These are phyloP conservation scores for Debaryomyces robertsiae DNA, from an alignment of 1,139 yeast species.

Conservation along the genomic window DNA sequence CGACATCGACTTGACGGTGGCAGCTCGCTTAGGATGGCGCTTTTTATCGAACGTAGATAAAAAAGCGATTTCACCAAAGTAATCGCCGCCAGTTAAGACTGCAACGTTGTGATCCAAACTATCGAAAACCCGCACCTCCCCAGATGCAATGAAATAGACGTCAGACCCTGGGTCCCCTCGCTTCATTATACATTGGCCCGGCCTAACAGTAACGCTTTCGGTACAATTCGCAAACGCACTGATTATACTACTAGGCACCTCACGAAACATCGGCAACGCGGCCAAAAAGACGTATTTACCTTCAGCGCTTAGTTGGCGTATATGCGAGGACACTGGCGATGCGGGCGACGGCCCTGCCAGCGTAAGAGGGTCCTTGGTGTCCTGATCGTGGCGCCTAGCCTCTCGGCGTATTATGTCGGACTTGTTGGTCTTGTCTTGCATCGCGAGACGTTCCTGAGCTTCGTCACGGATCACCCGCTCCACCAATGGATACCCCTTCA, in stretches of 20 bases:
- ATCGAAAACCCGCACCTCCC: conserved; percentile 63
- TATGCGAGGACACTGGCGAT: conserved; percentile 21
- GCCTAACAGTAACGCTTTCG: conserved; percentile 53
- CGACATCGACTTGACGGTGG: conserved; percentile 63
- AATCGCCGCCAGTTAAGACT: conserved; percentile 61
- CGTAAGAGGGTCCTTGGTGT: conserved; percentile 6
- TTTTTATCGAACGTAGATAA: conserved; percentile 48
- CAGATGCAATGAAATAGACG: conserved; percentile 65
- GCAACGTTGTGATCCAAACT: conserved; percentile 48
- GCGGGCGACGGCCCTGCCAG: conserved; percentile 29
- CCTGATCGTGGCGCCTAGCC: too few relatives aligned
- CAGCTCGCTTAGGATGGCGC: conserved; percentile 46
- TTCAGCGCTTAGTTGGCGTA: background rate
- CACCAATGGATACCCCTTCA: conserved; percentile 62
- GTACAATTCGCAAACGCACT: conserved; percentile 66
- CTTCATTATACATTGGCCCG: conserved; percentile 61
- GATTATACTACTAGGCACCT: conserved; percentile 57
- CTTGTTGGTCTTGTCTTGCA: conserved; percentile 62
- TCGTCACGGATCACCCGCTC: conserved; percentile 74
- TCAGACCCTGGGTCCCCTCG: conserved; percentile 64
- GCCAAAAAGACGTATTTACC: conserved; percentile 34
- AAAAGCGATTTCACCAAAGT: conserved; percentile 79
- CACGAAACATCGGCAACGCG: conserved; percentile 58
- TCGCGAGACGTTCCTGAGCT: conserved; percentile 73
- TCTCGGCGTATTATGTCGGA: conserved; percentile 1